phyloP scores from a whole-genome alignment of 139 green algal genomes.

The Chlorella sp. region DNA sequence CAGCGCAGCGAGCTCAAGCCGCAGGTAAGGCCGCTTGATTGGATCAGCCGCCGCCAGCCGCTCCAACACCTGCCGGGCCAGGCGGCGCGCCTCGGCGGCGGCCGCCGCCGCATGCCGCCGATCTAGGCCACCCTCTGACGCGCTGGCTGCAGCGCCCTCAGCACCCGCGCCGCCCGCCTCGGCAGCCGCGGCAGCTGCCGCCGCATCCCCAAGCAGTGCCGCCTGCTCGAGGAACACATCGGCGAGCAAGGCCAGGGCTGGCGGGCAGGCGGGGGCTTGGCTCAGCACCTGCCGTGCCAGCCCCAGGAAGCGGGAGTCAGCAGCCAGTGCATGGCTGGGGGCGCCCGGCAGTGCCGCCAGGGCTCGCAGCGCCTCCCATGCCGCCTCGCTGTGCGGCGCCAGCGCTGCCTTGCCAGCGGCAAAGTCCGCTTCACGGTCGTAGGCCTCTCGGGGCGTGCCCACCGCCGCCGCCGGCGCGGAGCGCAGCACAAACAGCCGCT shows the following conservation, averaged over 20 bases:
- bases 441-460: neutral
- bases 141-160: neutral
- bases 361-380: slow-evolving; percentile 76
- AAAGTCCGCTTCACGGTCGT: slow-evolving; percentile 59
- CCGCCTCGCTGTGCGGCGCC: slow-evolving; percentile 68
- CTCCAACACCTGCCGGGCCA: slow-evolving; percentile 14
- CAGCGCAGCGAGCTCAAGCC: slow-evolving; percentile 6
- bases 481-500: slow-evolving; percentile 76
- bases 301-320: neutral
- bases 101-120: neutral
- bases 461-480: neutral
- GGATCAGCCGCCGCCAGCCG: slow-evolving; percentile 20
- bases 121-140: neutral
- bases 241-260: slow-evolving; percentile 55
- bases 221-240: slow-evolving; percentile 45
- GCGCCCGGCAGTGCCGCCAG: slow-evolving; percentile 27
- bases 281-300: slow-evolving; percentile 57
- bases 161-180: neutral
- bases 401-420: slow-evolving; percentile 35
- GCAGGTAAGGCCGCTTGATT: slow-evolving; percentile 23
- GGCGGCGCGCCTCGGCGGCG: neutral
- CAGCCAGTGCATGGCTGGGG: slow-evolving; percentile 8
- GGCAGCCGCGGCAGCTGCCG: neutral
- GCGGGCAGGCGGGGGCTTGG: slow-evolving; percentile 43
- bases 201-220: slow-evolving; percentile 4